Percentiles rank a stretch among this genome's conserved stretches.
Evolutionary conservation across 2,329 filamentous ascomycete species (phyloP).

Genomic region (Fusarium succisae): DNA sequence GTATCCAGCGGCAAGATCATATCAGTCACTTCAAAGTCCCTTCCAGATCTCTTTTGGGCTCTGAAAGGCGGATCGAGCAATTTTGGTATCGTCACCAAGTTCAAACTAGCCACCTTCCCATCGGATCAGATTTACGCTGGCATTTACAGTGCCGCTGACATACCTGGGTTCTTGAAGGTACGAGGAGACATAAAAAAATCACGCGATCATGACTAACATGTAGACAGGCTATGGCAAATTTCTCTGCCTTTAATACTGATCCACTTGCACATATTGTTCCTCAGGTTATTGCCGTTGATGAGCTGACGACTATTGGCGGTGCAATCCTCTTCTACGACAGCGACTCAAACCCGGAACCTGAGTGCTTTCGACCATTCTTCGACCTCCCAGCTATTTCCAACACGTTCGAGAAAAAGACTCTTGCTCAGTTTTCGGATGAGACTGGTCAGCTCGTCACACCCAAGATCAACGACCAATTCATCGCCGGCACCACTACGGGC

Average conservation of each 20-base stretch:
- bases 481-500: conserved; percentile 15
- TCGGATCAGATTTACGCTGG: conserved; percentile 20
- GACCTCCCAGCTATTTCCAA: conserved; percentile 15
- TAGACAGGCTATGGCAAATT: conserved; percentile 18
- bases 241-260: conserved; percentile 26
- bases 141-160: conserved; percentile 16
- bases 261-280: conserved; percentile 28
- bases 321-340: conserved; percentile 31
- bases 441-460: conserved; percentile 17
- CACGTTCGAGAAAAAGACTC: conserved; percentile 17
- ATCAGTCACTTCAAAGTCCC: conserved; percentile 47
- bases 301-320: conserved; percentile 16
- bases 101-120: conserved; percentile 42
- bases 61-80: conserved; percentile 50
- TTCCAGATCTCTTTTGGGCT: conserved; percentile 49
- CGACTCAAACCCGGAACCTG: conserved; percentile 11
- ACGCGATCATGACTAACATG: not conserved
- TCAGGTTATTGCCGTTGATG: conserved; percentile 19
- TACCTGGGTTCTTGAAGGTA: conserved; percentile 17
- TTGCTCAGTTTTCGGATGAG: conserved; percentile 16
- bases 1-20: conserved; percentile 51
- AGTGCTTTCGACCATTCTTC: conserved; percentile 27
- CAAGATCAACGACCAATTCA: conserved; percentile 29
- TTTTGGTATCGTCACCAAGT: conserved; percentile 50
- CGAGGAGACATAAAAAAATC: no score